Percentiles rank a stretch among this genome's conserved stretches.
These are phyloP conservation scores for Thielaviopsis ethacetica DNA, from an alignment of 2,329 filamentous ascomycete genomes.

Conservation along the genomic window DNA sequence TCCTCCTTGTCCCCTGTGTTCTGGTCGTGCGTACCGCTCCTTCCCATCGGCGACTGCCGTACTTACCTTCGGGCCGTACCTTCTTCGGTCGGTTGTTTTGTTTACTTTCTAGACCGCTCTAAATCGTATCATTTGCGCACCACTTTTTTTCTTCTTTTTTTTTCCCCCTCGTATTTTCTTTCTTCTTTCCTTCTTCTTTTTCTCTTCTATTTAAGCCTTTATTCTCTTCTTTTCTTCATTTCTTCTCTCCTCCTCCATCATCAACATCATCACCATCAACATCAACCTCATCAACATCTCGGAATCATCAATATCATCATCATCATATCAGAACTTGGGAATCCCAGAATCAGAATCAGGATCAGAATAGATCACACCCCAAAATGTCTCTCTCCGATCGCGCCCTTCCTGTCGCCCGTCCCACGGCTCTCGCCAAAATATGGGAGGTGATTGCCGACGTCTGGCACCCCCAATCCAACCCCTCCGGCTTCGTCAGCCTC, in stretches of 20 bases:
- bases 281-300: too few species aligned
- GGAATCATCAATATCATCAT: too few species aligned
- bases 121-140: too few species aligned
- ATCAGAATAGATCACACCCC: too few species aligned
- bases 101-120: too few species aligned
- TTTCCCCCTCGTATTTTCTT: not conserved
- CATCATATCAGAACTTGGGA: too few species aligned
- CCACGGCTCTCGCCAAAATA: slow-evolving; percentile 17
- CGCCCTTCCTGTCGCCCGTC: slow-evolving; percentile 17
- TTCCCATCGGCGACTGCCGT: too few species aligned
- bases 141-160: not conserved
- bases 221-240: not conserved
- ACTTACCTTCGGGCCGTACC: too few species aligned
- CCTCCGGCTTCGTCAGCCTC: slow-evolving; percentile 30
- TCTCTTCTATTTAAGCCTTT: not conserved
- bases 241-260: not conserved
- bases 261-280: not conserved
- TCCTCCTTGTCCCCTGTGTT: too few species aligned
- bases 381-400: slow-evolving; percentile 17
- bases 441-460: slow-evolving; percentile 29
- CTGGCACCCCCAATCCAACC: slow-evolving; percentile 25
- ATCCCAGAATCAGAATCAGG: too few species aligned
- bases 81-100: too few species aligned
- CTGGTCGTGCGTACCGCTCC: too few species aligned
- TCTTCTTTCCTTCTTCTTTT: not conserved